phyloP scores from a whole-genome alignment of 305 asterid genomes.

The Petunia hybrid region DNA sequence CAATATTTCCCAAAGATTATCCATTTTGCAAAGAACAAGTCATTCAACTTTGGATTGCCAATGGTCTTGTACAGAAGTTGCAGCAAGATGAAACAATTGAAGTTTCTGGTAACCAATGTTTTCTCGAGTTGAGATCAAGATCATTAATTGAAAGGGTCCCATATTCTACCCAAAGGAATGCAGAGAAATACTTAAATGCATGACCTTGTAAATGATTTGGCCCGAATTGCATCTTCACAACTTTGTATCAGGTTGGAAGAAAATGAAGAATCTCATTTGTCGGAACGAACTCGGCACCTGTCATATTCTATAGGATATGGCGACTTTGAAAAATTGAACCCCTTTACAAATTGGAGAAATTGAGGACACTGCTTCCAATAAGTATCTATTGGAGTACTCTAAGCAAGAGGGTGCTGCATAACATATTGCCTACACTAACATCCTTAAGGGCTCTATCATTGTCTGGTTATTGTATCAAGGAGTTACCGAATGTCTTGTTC shows the following conservation, averaged over 20 bases:
- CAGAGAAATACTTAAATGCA: slow-evolving; percentile 31
- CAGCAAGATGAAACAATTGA: background rate
- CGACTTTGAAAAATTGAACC: background rate
- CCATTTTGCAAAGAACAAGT: slow-evolving; percentile 25
- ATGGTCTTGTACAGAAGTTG: slow-evolving; percentile 32
- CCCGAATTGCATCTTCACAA: slow-evolving; percentile 28
- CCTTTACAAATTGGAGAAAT: background rate
- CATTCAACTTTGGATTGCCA: slow-evolving; percentile 39
- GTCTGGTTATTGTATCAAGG: background rate
- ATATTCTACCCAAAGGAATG: background rate
- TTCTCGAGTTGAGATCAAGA: slow-evolving; percentile 28
- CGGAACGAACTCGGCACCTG: background rate
- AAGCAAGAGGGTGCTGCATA: slow-evolving; percentile 8
- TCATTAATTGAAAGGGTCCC: slow-evolving; percentile 31
- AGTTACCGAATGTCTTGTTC: background rate
- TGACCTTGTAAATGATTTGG: slow-evolving; percentile 44
- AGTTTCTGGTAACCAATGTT: slow-evolving; percentile 34
- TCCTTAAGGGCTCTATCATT: slow-evolving; percentile 34
- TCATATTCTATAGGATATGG: background rate
- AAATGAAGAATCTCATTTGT: background rate
- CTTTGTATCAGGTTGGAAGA: slow-evolving; percentile 34
- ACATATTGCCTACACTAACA: slow-evolving; percentile 6
- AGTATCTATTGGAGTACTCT: background rate
- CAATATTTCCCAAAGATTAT: slow-evolving; percentile 37
- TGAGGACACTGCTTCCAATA: slow-evolving; percentile 36